Evolutionary conservation across 208 protist species (phyloP), one percentile per base, ranked within the genome.

Genomic region (Acanthamoeba sp.): DNA sequence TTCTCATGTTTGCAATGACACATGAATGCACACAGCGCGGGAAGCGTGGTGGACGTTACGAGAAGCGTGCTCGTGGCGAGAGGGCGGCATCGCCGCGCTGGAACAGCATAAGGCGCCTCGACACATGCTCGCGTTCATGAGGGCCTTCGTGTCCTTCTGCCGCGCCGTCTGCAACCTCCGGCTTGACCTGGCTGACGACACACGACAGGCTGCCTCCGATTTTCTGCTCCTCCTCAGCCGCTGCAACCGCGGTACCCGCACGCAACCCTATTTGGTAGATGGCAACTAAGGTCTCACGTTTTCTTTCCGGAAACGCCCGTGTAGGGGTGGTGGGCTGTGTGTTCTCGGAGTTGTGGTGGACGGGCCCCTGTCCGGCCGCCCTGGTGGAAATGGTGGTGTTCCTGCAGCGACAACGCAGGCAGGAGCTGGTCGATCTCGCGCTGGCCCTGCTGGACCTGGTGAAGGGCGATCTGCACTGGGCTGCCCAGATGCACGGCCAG

Each of bases 271-370:
- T n/a, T 80, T 40, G 34, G 34, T 69, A 18, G 59, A 32, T 66
- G 59, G n/a, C n/a, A n/a, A n/a, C n/a, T n/a, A n/a, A n/a, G n/a
- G n/a, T n/a, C n/a, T n/a, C n/a, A n/a, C n/a, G n/a, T n/a, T n/a
- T n/a, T n/a, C n/a, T n/a, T n/a, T n/a, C n/a, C n/a, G n/a, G n/a
- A n/a, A n/a, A n/a, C 22, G 66, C 4, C 5, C 18, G 66, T 32
- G 73, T 38, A 84, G 73, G 78, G 2, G 34, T 87, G 45, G 78
- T 87, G 38, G 45, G 45, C 10, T 55, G 27, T n/a, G 7, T 87
- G 6, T 36, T 87, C 2, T 87, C 78, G n/a, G 78, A 87, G 12
- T 3, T 87, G n/a, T 87, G 78, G 78, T 87, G 78, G 78, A 52
- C 42, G 27, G 18, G 29, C 24, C 20, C 38, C 0, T 59, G 22